Percentiles rank a stretch among this genome's conserved stretches.
phyloP scores from a whole-genome alignment of 2,329 filamentous ascomycete genomes.

The Penicillium sp. region DNA sequence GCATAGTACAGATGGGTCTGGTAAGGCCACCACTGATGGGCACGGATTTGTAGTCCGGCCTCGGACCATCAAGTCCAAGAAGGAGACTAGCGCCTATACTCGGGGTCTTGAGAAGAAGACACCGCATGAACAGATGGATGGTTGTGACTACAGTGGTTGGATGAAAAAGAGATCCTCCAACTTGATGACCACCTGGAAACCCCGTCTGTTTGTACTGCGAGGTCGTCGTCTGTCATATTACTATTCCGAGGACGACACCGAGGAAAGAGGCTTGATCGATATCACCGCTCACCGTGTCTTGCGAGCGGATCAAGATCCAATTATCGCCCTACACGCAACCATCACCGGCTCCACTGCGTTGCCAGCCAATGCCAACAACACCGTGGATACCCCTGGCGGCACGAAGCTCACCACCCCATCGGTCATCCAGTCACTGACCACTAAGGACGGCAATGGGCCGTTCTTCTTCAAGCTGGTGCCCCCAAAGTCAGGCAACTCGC shows the following conservation, averaged over 20 bases:
- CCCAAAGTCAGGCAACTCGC: conserved; percentile 78
- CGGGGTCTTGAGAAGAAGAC: conserved; percentile 77
- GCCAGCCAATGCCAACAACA: conserved; percentile 41
- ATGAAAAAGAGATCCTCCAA: conserved; percentile 99
- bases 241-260: conserved; percentile 86
- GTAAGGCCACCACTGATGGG: conserved; percentile 45
- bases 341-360: conserved; percentile 79
- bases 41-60: conserved; percentile 48
- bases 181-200: conserved; percentile 96
- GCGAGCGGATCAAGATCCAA: conserved; percentile 83
- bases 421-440: conserved; percentile 31
- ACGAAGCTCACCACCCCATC: conserved; percentile 28
- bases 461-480: conserved; percentile 99
- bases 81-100: conserved; percentile 90
- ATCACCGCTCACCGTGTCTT: conserved; percentile 98
- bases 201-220: conserved; percentile 89
- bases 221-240: conserved; percentile 92
- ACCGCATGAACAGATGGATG: conserved; percentile 77
- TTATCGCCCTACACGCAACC: conserved; percentile 87
- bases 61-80: conserved; percentile 72
- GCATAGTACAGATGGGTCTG: conserved; percentile 65
- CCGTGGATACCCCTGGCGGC: conserved; percentile 33
- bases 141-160: conserved; percentile 94
- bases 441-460: conserved; percentile 60
- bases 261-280: conserved; percentile 94